These are phyloP conservation scores for Cyclocybe aegerita DNA, from an alignment of 768 basidiomycete genomes.

Conservation along the genomic window DNA sequence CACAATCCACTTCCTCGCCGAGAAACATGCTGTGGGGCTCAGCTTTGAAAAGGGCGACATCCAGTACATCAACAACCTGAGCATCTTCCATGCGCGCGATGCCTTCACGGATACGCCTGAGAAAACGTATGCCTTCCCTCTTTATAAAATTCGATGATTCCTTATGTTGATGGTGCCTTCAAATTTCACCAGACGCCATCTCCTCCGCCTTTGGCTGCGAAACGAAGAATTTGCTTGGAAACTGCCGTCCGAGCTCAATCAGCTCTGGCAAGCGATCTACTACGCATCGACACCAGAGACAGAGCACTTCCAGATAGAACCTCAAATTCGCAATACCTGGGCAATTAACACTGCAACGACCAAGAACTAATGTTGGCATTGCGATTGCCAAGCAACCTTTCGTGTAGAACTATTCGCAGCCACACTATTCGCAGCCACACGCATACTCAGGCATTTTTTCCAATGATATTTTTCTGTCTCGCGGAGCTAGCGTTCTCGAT, in stretches of 20 bases:
- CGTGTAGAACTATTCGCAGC: too few species aligned
- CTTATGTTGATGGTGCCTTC: too few species aligned
- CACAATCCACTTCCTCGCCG: constrained; percentile 42
- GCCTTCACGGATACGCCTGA: constrained; percentile 37
- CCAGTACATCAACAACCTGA: constrained; percentile 48
- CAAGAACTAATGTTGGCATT: too few species aligned
- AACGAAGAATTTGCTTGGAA: constrained; percentile 37
- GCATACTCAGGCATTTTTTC: too few species aligned
- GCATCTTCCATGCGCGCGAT: constrained; percentile 46
- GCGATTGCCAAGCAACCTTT: too few species aligned
- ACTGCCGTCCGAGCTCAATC: constrained; percentile 26
- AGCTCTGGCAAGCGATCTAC: constrained; percentile 28
- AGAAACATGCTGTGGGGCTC: constrained; percentile 40
- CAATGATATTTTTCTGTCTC: too few species aligned
- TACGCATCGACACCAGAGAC: constrained; percentile 6
- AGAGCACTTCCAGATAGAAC: too few species aligned
- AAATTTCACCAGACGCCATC: constrained; percentile 25
- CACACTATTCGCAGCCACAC: too few species aligned
- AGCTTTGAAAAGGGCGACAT: constrained; percentile 51
- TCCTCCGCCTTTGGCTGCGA: constrained; percentile 34
- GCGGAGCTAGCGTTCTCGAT: too few species aligned
- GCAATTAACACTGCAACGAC: too few species aligned
- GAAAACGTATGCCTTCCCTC: constrained; percentile 32
- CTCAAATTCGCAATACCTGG: too few species aligned
- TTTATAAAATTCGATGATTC: neutral